Percentiles rank a stretch among this genome's conserved stretches.
These are phyloP conservation scores for Aspergillus novoparasiticus DNA, from an alignment of 2,329 filamentous ascomycete genomes.

Conservation along the genomic window DNA sequence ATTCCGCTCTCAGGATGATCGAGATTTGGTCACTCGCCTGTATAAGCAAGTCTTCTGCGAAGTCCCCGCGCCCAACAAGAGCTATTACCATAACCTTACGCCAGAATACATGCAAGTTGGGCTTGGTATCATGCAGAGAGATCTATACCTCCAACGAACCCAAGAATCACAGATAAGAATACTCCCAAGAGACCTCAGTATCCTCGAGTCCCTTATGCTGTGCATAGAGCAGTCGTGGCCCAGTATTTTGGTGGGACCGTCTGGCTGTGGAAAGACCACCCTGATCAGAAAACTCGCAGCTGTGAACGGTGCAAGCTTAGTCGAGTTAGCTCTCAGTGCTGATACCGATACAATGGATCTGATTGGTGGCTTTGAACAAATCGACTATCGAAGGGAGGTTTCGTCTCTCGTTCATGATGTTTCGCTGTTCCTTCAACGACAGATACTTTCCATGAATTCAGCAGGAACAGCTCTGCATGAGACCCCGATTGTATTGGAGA, in stretches of 20 bases:
- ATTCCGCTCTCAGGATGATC: slow-evolving; percentile 75
- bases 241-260: slow-evolving; percentile 81
- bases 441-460: slow-evolving; percentile 35
- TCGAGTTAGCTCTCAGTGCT: slow-evolving; percentile 86
- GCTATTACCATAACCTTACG: slow-evolving; percentile 73
- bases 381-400: slow-evolving; percentile 75
- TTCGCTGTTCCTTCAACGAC: slow-evolving; percentile 53
- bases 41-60: slow-evolving; percentile 67
- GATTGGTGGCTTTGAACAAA: slow-evolving; percentile 94
- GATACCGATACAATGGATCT: slow-evolving; percentile 98
- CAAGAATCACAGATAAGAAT: slow-evolving; percentile 37
- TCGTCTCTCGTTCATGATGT: slow-evolving; percentile 62
- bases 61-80: slow-evolving; percentile 48
- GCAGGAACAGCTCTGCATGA: slow-evolving; percentile 23
- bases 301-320: slow-evolving; percentile 71
- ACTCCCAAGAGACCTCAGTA: slow-evolving; percentile 55
- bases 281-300: slow-evolving; percentile 81
- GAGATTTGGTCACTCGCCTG: slow-evolving; percentile 63
- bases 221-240: slow-evolving; percentile 86
- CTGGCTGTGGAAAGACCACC: slow-evolving; percentile 84
- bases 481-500: slow-evolving; percentile 30
- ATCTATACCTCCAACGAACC: slow-evolving; percentile 46
- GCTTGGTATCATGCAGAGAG: slow-evolving; percentile 68
- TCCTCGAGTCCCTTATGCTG: slow-evolving; percentile 83
- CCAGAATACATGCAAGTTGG: slow-evolving; percentile 74